Percentiles rank a stretch among this genome's conserved stretches.
Evolutionary conservation across 345 rosid genomes (phyloP).

Genomic region (Psidium friedrichsthalianum): DNA sequence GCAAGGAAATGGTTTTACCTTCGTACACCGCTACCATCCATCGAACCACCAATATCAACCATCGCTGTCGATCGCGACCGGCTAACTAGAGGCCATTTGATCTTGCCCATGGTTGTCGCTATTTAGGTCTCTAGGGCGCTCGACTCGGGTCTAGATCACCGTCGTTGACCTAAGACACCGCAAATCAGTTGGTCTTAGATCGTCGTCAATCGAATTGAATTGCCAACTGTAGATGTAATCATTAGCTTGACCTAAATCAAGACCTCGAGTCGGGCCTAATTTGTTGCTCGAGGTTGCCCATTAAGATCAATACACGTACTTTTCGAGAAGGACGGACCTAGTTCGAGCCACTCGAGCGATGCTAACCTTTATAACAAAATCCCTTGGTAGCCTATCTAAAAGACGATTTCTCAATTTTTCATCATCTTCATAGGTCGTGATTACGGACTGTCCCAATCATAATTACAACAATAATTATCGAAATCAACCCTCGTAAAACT

Average conservation of each 20-base stretch:
- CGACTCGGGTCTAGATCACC: background rate
- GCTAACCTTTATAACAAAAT: background rate
- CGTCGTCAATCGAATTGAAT: background rate
- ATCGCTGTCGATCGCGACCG: background rate
- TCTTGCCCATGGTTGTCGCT: background rate
- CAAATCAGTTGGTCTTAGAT: background rate
- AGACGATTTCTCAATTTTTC: fast-evolving
- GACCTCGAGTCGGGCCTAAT: background rate
- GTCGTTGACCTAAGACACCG: background rate
- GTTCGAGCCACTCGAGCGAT: background rate
- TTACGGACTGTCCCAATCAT: background rate
- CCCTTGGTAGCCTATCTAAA: fast-evolving
- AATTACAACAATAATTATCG: background rate
- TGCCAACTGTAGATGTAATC: background rate
- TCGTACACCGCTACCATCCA: background rate
- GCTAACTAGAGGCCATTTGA: background rate
- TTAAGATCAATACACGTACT: background rate
- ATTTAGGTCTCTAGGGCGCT: background rate
- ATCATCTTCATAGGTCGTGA: background rate
- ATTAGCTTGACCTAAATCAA: background rate
- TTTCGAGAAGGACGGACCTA: background rate
- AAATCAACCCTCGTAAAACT: background rate
- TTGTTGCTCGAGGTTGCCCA: background rate
- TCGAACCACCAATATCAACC: background rate
- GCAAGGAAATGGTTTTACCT: background rate